A percentile compares a stretch with the other conserved stretches of the same genome.
phyloP scores from a whole-genome alignment of 2,329 filamentous ascomycete species.

The Pseudocercospora eumusae region DNA sequence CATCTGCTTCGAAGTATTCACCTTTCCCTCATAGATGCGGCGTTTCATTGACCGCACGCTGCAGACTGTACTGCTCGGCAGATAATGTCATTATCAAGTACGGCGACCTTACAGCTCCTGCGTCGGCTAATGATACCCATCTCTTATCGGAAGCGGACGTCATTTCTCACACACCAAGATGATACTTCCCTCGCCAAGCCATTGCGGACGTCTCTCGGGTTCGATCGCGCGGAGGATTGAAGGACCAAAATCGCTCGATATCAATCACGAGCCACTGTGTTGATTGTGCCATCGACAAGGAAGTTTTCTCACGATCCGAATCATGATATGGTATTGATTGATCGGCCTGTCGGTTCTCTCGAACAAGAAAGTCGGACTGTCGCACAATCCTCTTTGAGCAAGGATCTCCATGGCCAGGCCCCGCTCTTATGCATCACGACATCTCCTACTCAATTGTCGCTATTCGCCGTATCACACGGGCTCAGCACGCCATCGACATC shows the following conservation, averaged over 20 bases:
- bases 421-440: slow-evolving; percentile 10
- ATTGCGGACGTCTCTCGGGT: neutral
- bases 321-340: neutral
- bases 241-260: neutral
- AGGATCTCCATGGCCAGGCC: neutral
- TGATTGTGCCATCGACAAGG: neutral
- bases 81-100: too few relatives aligned
- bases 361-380: neutral
- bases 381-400: neutral
- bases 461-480: slow-evolving; percentile 4
- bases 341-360: neutral
- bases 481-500: slow-evolving; percentile 12
- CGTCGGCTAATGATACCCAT: too few relatives aligned
- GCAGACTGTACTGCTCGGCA: neutral
- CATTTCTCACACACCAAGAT: too few relatives aligned
- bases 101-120: too few relatives aligned
- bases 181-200: neutral
- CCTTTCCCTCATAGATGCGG: neutral
- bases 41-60: neutral
- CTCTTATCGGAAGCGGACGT: too few relatives aligned
- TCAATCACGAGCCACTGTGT: neutral
- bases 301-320: neutral
- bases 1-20: too few relatives aligned
- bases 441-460: slow-evolving; percentile 7
- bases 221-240: neutral